Base-by-base conservation (phyloP, 139 green algal genomes). In the Micractinium conductrix region DNA sequence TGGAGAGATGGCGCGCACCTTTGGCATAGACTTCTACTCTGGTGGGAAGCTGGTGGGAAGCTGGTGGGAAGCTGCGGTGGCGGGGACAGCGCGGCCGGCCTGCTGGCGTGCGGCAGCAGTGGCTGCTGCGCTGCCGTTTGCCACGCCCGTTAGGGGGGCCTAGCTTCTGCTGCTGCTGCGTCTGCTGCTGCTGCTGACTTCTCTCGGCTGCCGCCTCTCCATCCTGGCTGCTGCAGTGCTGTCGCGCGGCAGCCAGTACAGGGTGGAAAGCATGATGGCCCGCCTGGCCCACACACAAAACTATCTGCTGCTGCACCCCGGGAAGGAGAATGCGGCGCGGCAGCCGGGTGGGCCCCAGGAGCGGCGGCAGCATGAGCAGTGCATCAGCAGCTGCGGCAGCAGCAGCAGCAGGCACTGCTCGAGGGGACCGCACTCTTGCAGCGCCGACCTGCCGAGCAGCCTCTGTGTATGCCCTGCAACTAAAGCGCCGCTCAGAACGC, bases 1-100 rank as follows among this genome's bases (percentile, higher is more conserved):
- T 8, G 89, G 90, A 16, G 96, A 98, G 92, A 84, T 98, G 80
- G 96, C 95, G 33, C 88, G 94, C n/a, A 92, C 96, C 21, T 99
- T 98, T 83, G 97, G 97, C 87, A 99, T 99, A 71, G 97, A 99
- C 92, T 98, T 99, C 87, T 97, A 95, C 85, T 88, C 84, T 4
- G 82, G 73, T 80, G 69, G 92, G 87, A 10, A 93, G 96, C 37
- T 35, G 42, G 22, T 17, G 40, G 40, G 40, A 0, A 8, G 67
- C 7, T 17, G 7, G 74, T 68, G 30, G 45, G 16, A 38, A 17
- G 68, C 14, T n/a, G 68, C 9, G 68, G 68, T 24, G 37, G 68
- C 4, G 16, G 22, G n/a, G n/a, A n/a, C n/a, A n/a, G n/a, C n/a
- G n/a, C n/a, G n/a, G 42, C 30, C 37, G 68, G 68, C 4, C 37